Evolutionary conservation across 495 filamentous ascomycete species (phyloP).

Genomic region (Pseudomonodictys pantanalensis): DNA sequence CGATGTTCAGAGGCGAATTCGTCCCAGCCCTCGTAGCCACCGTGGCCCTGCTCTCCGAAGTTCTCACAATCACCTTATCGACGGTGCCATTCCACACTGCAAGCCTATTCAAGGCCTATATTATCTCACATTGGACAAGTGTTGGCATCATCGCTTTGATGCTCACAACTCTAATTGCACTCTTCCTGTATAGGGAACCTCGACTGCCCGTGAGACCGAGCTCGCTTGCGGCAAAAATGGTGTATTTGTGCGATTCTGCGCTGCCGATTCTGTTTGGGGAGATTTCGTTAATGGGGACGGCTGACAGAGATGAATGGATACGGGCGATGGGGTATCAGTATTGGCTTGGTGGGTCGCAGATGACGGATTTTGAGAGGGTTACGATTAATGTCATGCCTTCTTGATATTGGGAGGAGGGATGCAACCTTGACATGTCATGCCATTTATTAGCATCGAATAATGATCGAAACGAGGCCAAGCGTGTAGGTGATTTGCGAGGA

Average conservation of each 20-base stretch:
- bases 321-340: too few species aligned
- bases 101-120: background rate
- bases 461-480: too few species aligned
- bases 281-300: too few species aligned
- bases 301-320: too few species aligned
- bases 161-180: background rate
- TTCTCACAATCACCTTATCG: conserved; percentile 3
- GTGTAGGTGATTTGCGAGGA: too few species aligned
- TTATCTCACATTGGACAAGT: background rate
- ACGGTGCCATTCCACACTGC: conserved; percentile 4
- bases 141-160: background rate
- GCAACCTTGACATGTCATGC: too few species aligned
- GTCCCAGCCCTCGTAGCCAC: background rate
- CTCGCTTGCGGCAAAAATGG: background rate
- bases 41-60: background rate
- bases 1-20: background rate
- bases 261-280: background rate
- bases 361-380: too few species aligned
- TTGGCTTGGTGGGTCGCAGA: too few species aligned
- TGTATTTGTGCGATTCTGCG: background rate
- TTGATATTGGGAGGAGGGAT: too few species aligned
- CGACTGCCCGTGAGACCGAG: background rate
- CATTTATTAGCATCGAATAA: too few species aligned
- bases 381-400: too few species aligned
- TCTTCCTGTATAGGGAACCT: conserved; percentile 1